Evolutionary conservation across 768 basidiomycete species (phyloP), one percentile per base, ranked within the genome.

Genomic region (Mycena latifolia): DNA sequence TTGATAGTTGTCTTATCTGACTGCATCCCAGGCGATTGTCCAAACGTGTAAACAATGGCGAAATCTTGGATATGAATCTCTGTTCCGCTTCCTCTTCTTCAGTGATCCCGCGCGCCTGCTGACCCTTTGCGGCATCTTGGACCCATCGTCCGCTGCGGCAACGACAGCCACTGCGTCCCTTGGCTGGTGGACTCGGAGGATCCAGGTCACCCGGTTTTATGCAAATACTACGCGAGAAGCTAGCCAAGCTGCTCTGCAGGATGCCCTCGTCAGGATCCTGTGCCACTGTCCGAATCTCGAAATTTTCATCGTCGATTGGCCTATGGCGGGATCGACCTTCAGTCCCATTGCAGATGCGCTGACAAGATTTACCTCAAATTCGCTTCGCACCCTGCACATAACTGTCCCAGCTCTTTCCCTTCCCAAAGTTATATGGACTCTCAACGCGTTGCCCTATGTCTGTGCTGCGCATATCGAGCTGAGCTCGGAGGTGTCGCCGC

Each of bases 111-210:
- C 78, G 17, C 86, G 87, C 55, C 76, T 93, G 5, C 77, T 85
- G 25, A 76, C 79, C 0, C 79, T 92, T 9, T 86, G 84, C 68
- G 63, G 72, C n/a, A 79, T 85, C 50, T 79, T 93, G 22, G 84
- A 88, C 69, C 77, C 81, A 10, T 79, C 83, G 1, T 74, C 84
- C 0, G 63, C 53, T 1, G 69, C 78, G 0, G 53, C 72, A 20
- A 77, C 75, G 3, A 80, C 81, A 2, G 68, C 78, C 11, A 81
- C 85, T 8, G 76, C 82, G 0, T 84, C 86, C 0, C 76, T 89
- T 1, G 91, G 91, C 5, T 90, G 90, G 89, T 91, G 89, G 87
- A 85, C 89, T 0, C 84, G 84, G 35, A 83, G 91, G n/a, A 78
- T 94, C 20, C 92, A 94, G 58, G 78, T 93, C 29, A 82, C 85